These are phyloP conservation scores for Acacia concinna DNA, from an alignment of 331 rosid species.

Conservation along the genomic window DNA sequence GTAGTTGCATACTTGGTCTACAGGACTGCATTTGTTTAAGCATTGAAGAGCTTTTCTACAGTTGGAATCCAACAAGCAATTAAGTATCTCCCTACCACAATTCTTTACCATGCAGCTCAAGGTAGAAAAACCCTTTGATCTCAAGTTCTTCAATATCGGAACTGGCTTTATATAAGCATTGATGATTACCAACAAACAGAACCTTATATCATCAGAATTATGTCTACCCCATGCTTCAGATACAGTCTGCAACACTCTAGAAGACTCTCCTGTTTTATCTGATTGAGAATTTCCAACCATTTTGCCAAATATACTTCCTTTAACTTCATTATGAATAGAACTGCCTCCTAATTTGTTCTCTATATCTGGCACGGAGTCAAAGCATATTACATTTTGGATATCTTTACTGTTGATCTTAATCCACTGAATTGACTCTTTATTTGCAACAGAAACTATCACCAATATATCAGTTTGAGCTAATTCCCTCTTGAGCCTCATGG, in stretches of 20 bases:
- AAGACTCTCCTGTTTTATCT: slow-evolving; percentile 47
- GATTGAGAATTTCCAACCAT: slow-evolving; percentile 38
- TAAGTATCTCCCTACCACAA: slow-evolving; percentile 80
- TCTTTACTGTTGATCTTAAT: slow-evolving; percentile 40
- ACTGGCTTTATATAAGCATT: slow-evolving; percentile 87
- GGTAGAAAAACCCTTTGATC: slow-evolving; percentile 92
- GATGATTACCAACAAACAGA: slow-evolving; percentile 78
- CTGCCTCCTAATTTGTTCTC: slow-evolving; percentile 75
- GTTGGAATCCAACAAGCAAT: slow-evolving; percentile 82
- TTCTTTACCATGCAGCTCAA: slow-evolving; percentile 81
- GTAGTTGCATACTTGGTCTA: slow-evolving; percentile 92
- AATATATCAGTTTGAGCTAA: slow-evolving; percentile 56
- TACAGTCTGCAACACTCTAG: slow-evolving; percentile 61
- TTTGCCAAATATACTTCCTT: slow-evolving; percentile 47
- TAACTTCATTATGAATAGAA: slow-evolving; percentile 44
- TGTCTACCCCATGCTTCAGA: slow-evolving; percentile 84
- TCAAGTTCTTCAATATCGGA: slow-evolving; percentile 75
- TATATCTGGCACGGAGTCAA: slow-evolving; percentile 62
- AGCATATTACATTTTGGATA: slow-evolving; percentile 60
- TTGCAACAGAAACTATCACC: slow-evolving; percentile 67
- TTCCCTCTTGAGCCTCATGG: slow-evolving; percentile 35
- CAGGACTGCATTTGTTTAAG: slow-evolving; percentile 85
- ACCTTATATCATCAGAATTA: slow-evolving; percentile 85
- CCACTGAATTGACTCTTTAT: slow-evolving; percentile 59
- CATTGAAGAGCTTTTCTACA: slow-evolving; percentile 94